Conservation (phyloP, 225 moss, liverwort and hornwort genomes). For the Sphagnum tenellum region DNA sequence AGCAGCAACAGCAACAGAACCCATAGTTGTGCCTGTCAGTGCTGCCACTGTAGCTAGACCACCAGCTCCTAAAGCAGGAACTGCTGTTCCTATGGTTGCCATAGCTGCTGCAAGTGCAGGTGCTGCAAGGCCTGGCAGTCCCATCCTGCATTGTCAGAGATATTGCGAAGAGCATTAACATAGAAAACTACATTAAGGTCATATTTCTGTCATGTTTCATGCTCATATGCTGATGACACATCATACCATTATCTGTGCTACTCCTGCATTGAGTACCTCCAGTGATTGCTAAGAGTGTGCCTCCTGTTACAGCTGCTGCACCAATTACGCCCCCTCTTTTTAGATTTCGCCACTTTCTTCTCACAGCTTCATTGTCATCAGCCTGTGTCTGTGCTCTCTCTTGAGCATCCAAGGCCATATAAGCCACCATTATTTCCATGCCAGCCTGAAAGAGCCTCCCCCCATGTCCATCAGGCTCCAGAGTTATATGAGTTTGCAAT, state of each 20-base stretch:
- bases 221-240: too few relatives aligned
- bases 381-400: slow-evolving; percentile 36
- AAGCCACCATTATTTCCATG: slow-evolving; percentile 97
- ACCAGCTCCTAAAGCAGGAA: slow-evolving; percentile 67
- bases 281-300: slow-evolving; percentile 78
- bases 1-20: slow-evolving; percentile 93
- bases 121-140: slow-evolving; percentile 73
- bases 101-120: slow-evolving; percentile 96
- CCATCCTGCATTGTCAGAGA: not conserved
- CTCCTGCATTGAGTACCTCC: slow-evolving; percentile 39
- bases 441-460: slow-evolving; percentile 48
- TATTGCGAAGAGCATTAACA: too few relatives aligned
- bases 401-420: slow-evolving; percentile 87
- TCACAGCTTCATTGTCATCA: slow-evolving; percentile 28
- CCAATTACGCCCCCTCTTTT: slow-evolving; percentile 78
- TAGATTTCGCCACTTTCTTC: slow-evolving; percentile 64
- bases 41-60: slow-evolving; percentile 75
- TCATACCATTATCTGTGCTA: too few relatives aligned
- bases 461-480: not conserved
- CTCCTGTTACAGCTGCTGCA: slow-evolving; percentile 89
- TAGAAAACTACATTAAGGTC: too few relatives aligned
- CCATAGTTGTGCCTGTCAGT: slow-evolving; percentile 72
- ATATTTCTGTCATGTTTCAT: too few relatives aligned
- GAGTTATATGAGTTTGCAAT: slow-evolving; percentile 1
- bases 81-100: slow-evolving; percentile 61